Evolutionary conservation across 192 early-diverging fungal species (phyloP).

Genomic region (Entomortierella chlamydospora): DNA sequence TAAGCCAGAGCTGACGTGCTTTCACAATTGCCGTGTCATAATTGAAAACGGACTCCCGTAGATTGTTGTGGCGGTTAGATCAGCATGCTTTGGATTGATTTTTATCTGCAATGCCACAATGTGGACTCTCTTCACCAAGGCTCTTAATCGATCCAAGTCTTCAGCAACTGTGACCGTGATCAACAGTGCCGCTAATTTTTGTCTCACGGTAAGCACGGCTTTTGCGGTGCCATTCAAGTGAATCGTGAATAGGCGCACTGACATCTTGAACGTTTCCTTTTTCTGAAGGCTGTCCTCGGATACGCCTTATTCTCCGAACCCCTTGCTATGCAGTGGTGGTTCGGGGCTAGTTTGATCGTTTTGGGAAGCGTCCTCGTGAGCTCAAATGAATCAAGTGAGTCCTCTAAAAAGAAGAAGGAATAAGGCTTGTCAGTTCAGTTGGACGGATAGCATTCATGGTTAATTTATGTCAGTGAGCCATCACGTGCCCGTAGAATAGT

Average conservation of each 20-base stretch:
- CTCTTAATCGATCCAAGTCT: conserved; percentile 77
- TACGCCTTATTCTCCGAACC: conserved; percentile 80
- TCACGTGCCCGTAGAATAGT: too few species aligned
- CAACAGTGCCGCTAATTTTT: conserved; percentile 85
- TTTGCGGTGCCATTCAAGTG: too few species aligned
- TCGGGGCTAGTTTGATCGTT: conserved; percentile 82
- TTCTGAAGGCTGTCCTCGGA: conserved; percentile 73
- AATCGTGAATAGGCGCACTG: too few species aligned
- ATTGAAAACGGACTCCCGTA: too few species aligned
- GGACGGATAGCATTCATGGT: too few species aligned
- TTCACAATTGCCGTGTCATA: too few species aligned
- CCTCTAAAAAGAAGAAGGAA: conserved; percentile 21
- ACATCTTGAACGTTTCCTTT: too few species aligned
- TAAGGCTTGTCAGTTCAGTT: too few species aligned
- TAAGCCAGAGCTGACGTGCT: too few species aligned
- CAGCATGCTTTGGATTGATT: conserved; percentile 67
- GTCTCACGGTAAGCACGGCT: conserved; percentile 71
- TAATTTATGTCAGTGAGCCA: too few species aligned
- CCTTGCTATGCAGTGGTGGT: conserved; percentile 85
- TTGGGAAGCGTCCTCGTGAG: conserved; percentile 67
- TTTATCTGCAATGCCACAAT: conserved; percentile 82
- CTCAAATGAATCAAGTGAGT: conserved; percentile 21
- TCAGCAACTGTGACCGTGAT: conserved; percentile 82
- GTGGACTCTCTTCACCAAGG: conserved; percentile 92
- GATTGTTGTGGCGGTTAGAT: conserved; percentile 58